phyloP scores from a whole-genome alignment of 2,329 filamentous ascomycete species.

The Alternaria gansuensis region DNA sequence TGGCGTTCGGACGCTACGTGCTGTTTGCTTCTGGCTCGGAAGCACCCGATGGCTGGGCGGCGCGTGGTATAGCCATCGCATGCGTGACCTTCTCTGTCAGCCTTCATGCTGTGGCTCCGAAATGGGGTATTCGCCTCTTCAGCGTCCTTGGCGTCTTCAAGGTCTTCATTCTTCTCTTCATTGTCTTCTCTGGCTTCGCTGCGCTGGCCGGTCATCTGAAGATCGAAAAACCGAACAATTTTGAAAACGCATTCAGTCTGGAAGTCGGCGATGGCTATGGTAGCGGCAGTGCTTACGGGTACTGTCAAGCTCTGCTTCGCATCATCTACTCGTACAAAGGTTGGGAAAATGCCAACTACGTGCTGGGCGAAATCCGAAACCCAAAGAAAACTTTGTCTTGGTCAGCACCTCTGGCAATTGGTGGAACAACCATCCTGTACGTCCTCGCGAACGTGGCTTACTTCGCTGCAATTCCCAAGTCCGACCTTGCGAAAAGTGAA shows the following conservation, averaged over 20 bases:
- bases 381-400: slow-evolving; percentile 64
- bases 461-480: slow-evolving; percentile 69
- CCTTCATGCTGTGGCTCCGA: slow-evolving; percentile 64
- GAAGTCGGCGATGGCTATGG: slow-evolving; percentile 46
- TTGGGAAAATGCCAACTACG: slow-evolving; percentile 64
- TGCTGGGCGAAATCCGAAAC: slow-evolving; percentile 66
- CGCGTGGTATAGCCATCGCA: slow-evolving; percentile 61
- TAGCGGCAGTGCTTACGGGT: slow-evolving; percentile 52
- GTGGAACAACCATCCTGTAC: slow-evolving; percentile 68
- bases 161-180: slow-evolving; percentile 66
- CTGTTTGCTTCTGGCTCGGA: slow-evolving; percentile 62
- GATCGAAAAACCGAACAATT: slow-evolving; percentile 63
- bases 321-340: slow-evolving; percentile 70
- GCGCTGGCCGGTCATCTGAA: slow-evolving; percentile 47
- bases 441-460: slow-evolving; percentile 72
- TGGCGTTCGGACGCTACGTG: slow-evolving; percentile 68
- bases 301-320: slow-evolving; percentile 66
- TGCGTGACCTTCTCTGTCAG: slow-evolving; percentile 63
- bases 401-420: slow-evolving; percentile 67
- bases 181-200: slow-evolving; percentile 65
- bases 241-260: slow-evolving; percentile 65
- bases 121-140: slow-evolving; percentile 67
- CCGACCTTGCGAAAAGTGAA: slow-evolving; percentile 65
- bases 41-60: slow-evolving; percentile 63
- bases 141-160: slow-evolving; percentile 70